A percentile compares a stretch with the other conserved stretches of the same genome.
phyloP scores from a whole-genome alignment of 164 flowering plant genomes.

The Macadamia tetraphylla region DNA sequence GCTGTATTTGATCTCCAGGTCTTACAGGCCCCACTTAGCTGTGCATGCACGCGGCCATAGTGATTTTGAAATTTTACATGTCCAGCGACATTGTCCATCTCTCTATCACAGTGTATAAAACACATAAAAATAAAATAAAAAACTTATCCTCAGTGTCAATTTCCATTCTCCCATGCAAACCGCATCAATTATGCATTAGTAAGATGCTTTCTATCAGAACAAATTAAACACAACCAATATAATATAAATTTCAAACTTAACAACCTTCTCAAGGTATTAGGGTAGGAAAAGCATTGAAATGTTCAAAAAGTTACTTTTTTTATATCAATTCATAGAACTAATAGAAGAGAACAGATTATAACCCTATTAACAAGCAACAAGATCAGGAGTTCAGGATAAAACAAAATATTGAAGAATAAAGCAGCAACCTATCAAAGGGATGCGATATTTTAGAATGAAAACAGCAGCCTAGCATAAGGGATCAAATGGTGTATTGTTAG shows the following conservation, averaged over 20 bases:
- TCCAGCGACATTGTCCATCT: slow-evolving; percentile 83
- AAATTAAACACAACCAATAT: neutral
- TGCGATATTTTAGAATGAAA: no score
- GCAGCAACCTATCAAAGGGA: no score
- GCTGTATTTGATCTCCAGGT: slow-evolving; percentile 70
- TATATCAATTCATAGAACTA: no score
- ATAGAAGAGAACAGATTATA: no score
- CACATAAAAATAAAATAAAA: slow-evolving; percentile 8
- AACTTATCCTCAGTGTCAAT: neutral
- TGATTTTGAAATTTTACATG: slow-evolving; percentile 87
- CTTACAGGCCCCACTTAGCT: slow-evolving; percentile 75
- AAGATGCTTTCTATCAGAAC: neutral
- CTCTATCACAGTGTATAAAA: slow-evolving; percentile 37
- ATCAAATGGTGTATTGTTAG: no score
- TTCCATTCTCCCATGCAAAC: neutral
- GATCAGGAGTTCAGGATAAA: no score
- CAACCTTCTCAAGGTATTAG: neutral
- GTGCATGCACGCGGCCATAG: slow-evolving; percentile 77
- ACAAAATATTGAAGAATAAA: no score
- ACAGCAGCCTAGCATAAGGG: no score
- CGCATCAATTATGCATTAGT: no score
- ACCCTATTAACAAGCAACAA: no score
- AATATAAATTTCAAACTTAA: neutral
- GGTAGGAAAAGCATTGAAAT: no score
- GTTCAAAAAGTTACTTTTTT: no score